A percentile compares a stretch with the other conserved stretches of the same genome.
phyloP scores from a whole-genome alignment of 129 eudicot species.

The Chrysanthemum makinoi region DNA sequence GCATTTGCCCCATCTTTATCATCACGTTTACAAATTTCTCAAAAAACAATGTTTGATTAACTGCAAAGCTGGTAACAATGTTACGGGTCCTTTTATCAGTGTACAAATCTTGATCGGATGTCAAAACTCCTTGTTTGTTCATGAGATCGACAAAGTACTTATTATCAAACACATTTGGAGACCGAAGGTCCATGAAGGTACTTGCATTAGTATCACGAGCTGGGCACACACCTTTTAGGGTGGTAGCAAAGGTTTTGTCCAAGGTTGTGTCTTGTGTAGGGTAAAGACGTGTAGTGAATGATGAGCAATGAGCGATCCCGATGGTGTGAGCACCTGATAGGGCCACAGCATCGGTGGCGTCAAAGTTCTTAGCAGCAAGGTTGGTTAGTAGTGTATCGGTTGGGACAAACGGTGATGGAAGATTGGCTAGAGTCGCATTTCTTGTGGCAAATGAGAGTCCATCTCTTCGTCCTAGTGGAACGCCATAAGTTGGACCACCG shows the following conservation, averaged over 20 bases:
- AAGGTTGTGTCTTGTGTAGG: conserved; percentile 60
- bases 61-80: conserved; percentile 59
- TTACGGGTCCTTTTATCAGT: conserved; percentile 47
- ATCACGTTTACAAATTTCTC: conserved; percentile 59
- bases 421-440: conserved; percentile 51
- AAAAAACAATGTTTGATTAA: conserved; percentile 59
- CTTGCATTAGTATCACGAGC: conserved; percentile 34
- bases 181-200: conserved; percentile 45
- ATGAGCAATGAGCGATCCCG: conserved; percentile 52
- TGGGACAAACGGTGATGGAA: conserved; percentile 48
- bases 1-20: conserved; percentile 76
- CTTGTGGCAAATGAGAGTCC: conserved; percentile 52
- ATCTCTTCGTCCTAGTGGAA: conserved; percentile 61
- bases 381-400: conserved; percentile 37
- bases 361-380: conserved; percentile 38
- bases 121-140: conserved; percentile 59
- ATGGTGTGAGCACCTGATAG: conserved; percentile 78
- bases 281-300: conserved; percentile 51
- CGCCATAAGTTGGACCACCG: conserved; percentile 59
- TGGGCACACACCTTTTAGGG: conserved; percentile 46
- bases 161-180: conserved; percentile 68
- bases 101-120: conserved; percentile 65
- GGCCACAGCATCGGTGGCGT: conserved; percentile 63
- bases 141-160: conserved; percentile 63
- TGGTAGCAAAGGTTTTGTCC: conserved; percentile 51